Base-by-base conservation (phyloP, 257 asterid genomes). In the Solanum bukasovii region DNA sequence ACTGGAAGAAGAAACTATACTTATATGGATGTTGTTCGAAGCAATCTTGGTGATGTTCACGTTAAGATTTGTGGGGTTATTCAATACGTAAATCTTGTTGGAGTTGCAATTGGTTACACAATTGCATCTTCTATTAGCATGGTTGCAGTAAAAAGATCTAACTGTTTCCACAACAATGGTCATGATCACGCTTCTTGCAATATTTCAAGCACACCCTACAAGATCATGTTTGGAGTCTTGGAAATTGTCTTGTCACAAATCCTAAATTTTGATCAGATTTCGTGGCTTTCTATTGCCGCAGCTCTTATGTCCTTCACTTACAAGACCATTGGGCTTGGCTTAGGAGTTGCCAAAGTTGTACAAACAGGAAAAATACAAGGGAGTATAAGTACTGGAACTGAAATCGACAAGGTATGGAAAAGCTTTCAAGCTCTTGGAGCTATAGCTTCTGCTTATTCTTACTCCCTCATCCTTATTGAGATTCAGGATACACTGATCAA, bases 241-340 rank as follows among this genome's bases (percentile, higher is more conserved):
- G 67, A 0, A 56, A 20, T 56, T 7, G 23, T 56, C 67, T 56
- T 20, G 27, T 59, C 5, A 59, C 67, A 59, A 21, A 21, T 95
- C 46, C 98, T 95, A 21, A 93, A 94, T 87, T 93, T 94, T 25
- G 94, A 93, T 86, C 93, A 94, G 88, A 92, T 95, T 7, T 93
- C 89, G 87, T 94, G 94, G 97, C 97, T 95, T n/a, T 95, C 96
- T 4, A 92, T 95, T 9, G 92, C 92, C 13, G 97, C 98, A 23
- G 95, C 97, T 2, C 44, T 94, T 71, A 94, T 94, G 98, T 94
- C 98, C 38, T 94, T 94, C 70, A 92, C 96, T 65, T 94, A 94
- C 82, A 93, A 96, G 83, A 12, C 93, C 52, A 92, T 94, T 86
- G 96, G 95, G 4, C 85, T 94, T 73, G 96, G 93, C 85, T 95